These are phyloP conservation scores for Rhizopogon vulgaris DNA, from an alignment of 768 basidiomycete species.

Conservation along the genomic window DNA sequence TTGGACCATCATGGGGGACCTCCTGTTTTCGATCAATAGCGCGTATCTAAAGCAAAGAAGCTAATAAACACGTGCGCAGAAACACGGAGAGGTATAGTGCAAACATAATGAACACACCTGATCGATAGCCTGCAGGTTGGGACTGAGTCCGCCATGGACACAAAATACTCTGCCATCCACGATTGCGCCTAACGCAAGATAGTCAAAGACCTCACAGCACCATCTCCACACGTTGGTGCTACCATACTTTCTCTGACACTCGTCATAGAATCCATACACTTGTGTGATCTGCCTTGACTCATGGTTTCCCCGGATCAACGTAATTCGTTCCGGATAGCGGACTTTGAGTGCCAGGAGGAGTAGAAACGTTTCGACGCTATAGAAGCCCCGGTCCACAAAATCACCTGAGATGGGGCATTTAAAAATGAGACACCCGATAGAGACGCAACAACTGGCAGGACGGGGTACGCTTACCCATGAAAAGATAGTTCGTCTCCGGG, in stretches of 20 bases:
- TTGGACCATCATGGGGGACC: conserved; percentile 96
- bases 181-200: conserved; percentile 88
- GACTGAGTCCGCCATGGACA: conserved; percentile 94
- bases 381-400: conserved; percentile 97
- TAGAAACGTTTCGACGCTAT: conserved; percentile 94
- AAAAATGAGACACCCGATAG: conserved; percentile 7
- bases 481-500: conserved; percentile 91
- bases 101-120: conserved; percentile 47
- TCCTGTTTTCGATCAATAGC: conserved; percentile 94
- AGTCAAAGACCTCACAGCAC: conserved; percentile 99
- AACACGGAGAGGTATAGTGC: conserved; percentile 9
- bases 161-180: conserved; percentile 98
- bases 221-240: conserved; percentile 93
- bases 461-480: conserved; percentile 69
- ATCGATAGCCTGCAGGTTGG: conserved; percentile 80
- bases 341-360: conserved; percentile 93
- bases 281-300: conserved; percentile 97
- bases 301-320: conserved; percentile 95
- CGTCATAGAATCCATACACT: conserved; percentile 92
- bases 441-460: conserved; percentile 3
- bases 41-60: conserved; percentile 57
- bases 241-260: conserved; percentile 95
- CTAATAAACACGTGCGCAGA: conserved; percentile 4
- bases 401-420: conserved; percentile 54
- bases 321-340: conserved; percentile 95